These are phyloP conservation scores for Fusarium oxysporum DNA, from an alignment of 2,329 filamentous ascomycete genomes.

Conservation along the genomic window DNA sequence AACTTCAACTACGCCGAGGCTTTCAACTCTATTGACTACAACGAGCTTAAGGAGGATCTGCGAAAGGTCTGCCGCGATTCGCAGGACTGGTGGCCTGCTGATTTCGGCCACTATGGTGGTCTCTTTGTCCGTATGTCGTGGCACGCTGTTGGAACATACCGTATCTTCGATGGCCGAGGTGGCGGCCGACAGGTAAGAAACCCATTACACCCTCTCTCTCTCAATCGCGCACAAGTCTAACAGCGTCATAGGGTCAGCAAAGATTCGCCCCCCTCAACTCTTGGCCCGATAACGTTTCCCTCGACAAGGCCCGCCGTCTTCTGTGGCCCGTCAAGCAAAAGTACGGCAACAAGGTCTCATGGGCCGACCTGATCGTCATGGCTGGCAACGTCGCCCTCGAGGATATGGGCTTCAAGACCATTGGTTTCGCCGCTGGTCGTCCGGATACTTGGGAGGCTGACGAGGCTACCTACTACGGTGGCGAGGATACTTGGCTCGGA, in stretches of 20 bases:
- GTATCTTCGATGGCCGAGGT: conserved; percentile 78
- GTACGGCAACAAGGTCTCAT: conserved; percentile 85
- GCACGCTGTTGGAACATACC: conserved; percentile 84
- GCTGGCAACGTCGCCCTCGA: conserved; percentile 82
- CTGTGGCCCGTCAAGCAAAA: conserved; percentile 86
- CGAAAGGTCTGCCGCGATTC: conserved; percentile 77
- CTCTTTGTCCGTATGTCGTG: conserved; percentile 85
- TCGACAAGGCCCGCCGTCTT: conserved; percentile 84
- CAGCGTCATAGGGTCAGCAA: conserved; percentile 69
- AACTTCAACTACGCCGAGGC: conserved; percentile 30
- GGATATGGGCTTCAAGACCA: conserved; percentile 79
- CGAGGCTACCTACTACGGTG: conserved; percentile 82
- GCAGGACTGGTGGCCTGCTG: conserved; percentile 84
- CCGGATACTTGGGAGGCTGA: conserved; percentile 80
- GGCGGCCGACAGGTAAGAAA: conserved; percentile 69
- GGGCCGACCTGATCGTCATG: conserved; percentile 78
- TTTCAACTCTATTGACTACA: conserved; percentile 40
- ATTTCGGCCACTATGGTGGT: conserved; percentile 85
- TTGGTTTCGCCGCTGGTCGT: conserved; percentile 80
- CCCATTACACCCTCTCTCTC: background rate
- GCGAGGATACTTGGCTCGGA: conserved; percentile 77
- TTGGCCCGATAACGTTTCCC: conserved; percentile 82
- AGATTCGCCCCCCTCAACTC: conserved; percentile 84
- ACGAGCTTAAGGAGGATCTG: conserved; percentile 79
- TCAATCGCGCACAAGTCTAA: background rate